These are phyloP conservation scores for Sistotremastrum niveocremeum DNA, from an alignment of 768 basidiomycete species.

Conservation along the genomic window DNA sequence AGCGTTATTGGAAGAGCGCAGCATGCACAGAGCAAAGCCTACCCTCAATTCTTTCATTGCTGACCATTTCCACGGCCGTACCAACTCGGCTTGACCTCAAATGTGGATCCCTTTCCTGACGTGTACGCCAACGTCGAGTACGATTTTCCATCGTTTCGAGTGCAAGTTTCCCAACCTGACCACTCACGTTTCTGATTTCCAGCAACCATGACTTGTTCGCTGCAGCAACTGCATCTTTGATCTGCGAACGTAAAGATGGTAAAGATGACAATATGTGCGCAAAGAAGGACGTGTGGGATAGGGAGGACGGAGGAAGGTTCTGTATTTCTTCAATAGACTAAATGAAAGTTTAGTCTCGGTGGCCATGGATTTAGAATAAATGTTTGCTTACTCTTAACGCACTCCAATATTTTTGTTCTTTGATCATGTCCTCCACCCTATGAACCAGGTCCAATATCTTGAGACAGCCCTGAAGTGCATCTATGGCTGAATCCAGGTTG, in stretches of 20 bases:
- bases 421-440: slow-evolving; percentile 86
- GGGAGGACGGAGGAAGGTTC: slow-evolving; percentile 72
- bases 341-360: slow-evolving; percentile 12
- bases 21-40: slow-evolving; percentile 19
- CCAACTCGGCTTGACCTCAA: slow-evolving; percentile 68
- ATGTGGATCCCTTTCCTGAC: slow-evolving; percentile 75
- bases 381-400: slow-evolving; percentile 68
- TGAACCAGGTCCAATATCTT: slow-evolving; percentile 87
- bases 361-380: slow-evolving; percentile 9
- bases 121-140: slow-evolving; percentile 66
- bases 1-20: background rate
- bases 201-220: slow-evolving; percentile 95
- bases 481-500: slow-evolving; percentile 94
- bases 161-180: slow-evolving; percentile 74
- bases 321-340: slow-evolving; percentile 95
- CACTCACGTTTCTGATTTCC: slow-evolving; percentile 82
- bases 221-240: slow-evolving; percentile 88
- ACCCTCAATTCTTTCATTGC: slow-evolving; percentile 93
- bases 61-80: slow-evolving; percentile 83
- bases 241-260: slow-evolving; percentile 77
- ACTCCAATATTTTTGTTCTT: slow-evolving; percentile 91
- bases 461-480: slow-evolving; percentile 85
- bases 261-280: slow-evolving; percentile 83
- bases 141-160: slow-evolving; percentile 83
- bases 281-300: slow-evolving; percentile 89